Conservation (phyloP, 2,329 filamentous ascomycete species). For the Hypoxylon sp. region DNA sequence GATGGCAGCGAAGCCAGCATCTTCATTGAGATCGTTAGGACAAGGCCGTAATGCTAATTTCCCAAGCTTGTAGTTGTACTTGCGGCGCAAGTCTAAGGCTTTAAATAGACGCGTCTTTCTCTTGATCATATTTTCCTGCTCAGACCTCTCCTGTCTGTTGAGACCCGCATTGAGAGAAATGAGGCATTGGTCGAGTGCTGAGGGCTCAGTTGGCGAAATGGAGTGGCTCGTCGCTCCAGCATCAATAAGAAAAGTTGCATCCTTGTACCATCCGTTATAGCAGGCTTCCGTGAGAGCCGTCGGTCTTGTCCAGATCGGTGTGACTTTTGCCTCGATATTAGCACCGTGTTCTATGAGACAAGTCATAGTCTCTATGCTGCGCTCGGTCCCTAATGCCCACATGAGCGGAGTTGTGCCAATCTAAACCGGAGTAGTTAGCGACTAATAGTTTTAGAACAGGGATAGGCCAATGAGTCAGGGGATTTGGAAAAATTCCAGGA, state of each 20-base stretch:
- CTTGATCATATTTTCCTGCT: too few relatives aligned
- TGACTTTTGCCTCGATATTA: constrained; percentile 1
- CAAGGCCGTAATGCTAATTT: background rate
- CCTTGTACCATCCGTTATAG: constrained; percentile 8
- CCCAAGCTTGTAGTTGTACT: background rate
- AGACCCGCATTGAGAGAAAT: background rate
- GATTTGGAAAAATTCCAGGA: background rate
- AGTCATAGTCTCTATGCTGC: constrained; percentile 5
- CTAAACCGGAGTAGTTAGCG: background rate
- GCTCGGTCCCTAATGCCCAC: constrained; percentile 17
- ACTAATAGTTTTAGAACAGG: background rate
- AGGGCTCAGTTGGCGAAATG: background rate
- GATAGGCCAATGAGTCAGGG: background rate
- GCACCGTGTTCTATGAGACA: constrained; percentile 18
- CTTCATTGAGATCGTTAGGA: background rate
- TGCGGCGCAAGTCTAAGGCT: too few relatives aligned
- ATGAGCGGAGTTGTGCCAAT: constrained; percentile 12
- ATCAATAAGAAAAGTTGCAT: constrained; percentile 13
- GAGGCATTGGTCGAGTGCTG: background rate
- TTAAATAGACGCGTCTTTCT: too few relatives aligned
- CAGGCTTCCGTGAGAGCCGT: constrained; percentile 8
- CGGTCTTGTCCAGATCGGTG: background rate
- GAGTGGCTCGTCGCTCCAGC: constrained; percentile 2
- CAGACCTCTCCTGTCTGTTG: too few relatives aligned
- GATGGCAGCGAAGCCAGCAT: background rate